A percentile compares a stretch with the other conserved stretches of the same genome.
Conservation (phyloP, 1,284 basidiomycete genomes). For the Apiotrichum gracile region DNA sequence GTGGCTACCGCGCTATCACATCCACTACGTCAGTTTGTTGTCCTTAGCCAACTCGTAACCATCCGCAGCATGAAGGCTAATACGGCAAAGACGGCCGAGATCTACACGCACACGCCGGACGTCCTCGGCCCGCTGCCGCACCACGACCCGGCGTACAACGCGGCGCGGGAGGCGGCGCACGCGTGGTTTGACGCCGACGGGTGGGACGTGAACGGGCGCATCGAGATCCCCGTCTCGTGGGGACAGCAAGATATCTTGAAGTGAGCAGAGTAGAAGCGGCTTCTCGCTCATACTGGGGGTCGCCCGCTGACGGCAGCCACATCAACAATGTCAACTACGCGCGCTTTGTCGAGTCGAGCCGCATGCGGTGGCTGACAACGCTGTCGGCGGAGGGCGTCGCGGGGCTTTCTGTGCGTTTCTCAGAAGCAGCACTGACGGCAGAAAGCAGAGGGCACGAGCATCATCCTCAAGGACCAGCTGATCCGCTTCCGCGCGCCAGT, state of each 20-base stretch:
- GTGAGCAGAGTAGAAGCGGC: conserved; percentile 13
- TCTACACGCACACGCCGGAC: no score
- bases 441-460: conserved; percentile 26
- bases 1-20: no score
- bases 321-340: conserved; percentile 39
- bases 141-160: neutral
- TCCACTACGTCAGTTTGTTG: no score
- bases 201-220: conserved; percentile 22
- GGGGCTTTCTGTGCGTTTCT: neutral
- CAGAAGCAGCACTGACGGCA: neutral
- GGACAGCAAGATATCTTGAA: conserved; percentile 40
- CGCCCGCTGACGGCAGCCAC: conserved; percentile 22
- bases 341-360: conserved; percentile 33
- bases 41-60: no score
- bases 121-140: no score
- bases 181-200: conserved; percentile 24
- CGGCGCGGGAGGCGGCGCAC: neutral
- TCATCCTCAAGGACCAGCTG: conserved; percentile 27
- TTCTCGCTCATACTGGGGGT: neutral
- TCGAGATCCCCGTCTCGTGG: conserved; percentile 42
- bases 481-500: conserved; percentile 31
- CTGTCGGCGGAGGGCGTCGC: conserved; percentile 11
- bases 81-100: no score
- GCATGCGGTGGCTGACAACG: conserved; percentile 27
- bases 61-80: no score